Conservation (phyloP, 345 rosid genomes). For the Euphorbia lathyris region DNA sequence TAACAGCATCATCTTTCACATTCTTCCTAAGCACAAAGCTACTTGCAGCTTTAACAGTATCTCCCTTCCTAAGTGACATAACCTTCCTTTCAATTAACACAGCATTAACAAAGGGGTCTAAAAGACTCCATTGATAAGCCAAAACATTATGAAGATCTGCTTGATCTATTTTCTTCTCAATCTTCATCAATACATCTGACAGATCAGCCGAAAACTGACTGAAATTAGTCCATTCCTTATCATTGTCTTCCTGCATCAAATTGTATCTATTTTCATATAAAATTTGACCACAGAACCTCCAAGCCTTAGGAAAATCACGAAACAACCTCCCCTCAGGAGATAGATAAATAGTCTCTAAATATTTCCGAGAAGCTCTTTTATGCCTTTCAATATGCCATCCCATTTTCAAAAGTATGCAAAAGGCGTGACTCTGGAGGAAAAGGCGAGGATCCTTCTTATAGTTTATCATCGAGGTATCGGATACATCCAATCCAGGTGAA, state of each 20-base stretch:
- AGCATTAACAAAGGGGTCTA: conserved; percentile 86
- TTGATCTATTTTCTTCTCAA: conserved; percentile 52
- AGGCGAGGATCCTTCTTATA: conserved; percentile 65
- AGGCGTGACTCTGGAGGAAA: conserved; percentile 55
- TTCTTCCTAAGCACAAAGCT: conserved; percentile 34
- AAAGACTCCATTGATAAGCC: conserved; percentile 63
- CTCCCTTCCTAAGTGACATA: conserved; percentile 74
- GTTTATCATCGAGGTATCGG: conserved; percentile 34
- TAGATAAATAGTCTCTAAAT: conserved; percentile 47
- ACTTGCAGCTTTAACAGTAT: conserved; percentile 49
- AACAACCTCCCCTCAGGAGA: conserved; percentile 62
- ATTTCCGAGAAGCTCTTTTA: conserved; percentile 51
- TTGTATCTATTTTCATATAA: conserved; percentile 39
- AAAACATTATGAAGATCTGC: conserved; percentile 38
- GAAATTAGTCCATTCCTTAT: conserved; percentile 66
- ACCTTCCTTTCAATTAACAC: conserved; percentile 71
- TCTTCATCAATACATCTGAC: conserved; percentile 39
- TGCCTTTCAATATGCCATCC: conserved; percentile 71
- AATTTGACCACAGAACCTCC: conserved; percentile 63
- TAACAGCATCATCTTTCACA: conserved; percentile 25
- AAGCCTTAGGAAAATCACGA: conserved; percentile 77
- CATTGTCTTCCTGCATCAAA: conserved; percentile 40
- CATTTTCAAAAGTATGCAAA: conserved; percentile 45
- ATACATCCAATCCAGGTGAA: conserved; percentile 28
- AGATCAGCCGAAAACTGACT: conserved; percentile 68